phyloP scores from a whole-genome alignment of 148 eudicot genomes.

The Nyssa sinensis region DNA sequence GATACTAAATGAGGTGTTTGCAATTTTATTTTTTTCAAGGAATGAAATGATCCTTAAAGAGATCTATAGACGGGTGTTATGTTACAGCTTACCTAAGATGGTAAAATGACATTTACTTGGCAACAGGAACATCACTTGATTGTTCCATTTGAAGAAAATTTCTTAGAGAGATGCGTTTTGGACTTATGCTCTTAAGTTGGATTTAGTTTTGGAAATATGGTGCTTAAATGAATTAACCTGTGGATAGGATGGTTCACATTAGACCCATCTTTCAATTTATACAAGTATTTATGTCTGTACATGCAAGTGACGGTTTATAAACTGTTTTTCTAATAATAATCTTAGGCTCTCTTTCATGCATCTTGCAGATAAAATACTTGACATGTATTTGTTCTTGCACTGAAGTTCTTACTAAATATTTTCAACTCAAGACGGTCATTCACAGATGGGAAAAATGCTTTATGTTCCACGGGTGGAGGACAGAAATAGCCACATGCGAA shows the following conservation, averaged over 20 bases:
- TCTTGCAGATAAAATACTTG: neutral
- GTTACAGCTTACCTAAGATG: neutral
- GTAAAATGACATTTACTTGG: neutral
- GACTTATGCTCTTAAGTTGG: neutral
- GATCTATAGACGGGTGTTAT: neutral
- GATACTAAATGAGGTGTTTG: neutral
- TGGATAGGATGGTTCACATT: no score
- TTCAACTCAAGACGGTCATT: conserved; percentile 37
- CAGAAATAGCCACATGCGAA: conserved; percentile 84
- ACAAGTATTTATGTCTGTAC: neutral
- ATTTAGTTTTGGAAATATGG: no score
- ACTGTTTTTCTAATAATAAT: neutral
- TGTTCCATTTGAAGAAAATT: neutral
- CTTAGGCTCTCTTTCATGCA: no score
- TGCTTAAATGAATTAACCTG: no score
- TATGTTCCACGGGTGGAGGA: conserved; percentile 98
- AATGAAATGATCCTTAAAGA: neutral
- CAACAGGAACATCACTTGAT: neutral
- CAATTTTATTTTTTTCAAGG: neutral
- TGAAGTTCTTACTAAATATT: conserved; percentile 17
- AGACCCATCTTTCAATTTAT: neutral
- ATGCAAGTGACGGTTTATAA: neutral
- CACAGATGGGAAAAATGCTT: conserved; percentile 45
- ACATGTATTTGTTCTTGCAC: neutral
- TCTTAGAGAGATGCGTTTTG: neutral